Base-by-base conservation (phyloP, 345 rosid genomes). In the Rhizophora apiculata region DNA sequence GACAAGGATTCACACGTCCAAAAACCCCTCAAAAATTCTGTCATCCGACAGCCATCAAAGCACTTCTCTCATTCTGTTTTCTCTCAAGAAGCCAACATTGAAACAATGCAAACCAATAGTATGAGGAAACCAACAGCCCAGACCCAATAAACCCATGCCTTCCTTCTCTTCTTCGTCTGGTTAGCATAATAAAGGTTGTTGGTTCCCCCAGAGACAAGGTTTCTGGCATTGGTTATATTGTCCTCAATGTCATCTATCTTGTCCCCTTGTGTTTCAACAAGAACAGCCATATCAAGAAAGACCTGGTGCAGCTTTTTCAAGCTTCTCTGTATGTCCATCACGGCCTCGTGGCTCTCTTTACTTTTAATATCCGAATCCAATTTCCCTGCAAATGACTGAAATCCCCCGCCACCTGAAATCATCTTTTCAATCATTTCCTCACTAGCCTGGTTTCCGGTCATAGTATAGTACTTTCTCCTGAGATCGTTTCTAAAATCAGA, bases 251-350 rank as follows among this genome's bases (percentile, higher is more conserved):
- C 93, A 69, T 86, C 89, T 6, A 94, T 63, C 29, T 82, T 71
- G 74, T 85, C 88, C 26, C 93, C 96, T 63, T 88, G 96, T 32
- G 83, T 72, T 75, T 94, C 95, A 3, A 94, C 93, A 16, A 94
- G 78, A 65, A 87, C 88, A 36, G 92, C 97, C 97, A 91, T 87
- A 58, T 91, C 96, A 34, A 91, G 89, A 72, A 89, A 94, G 68
- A 89, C 90, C 72, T 85, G 88, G 39, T 91, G 95, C 65, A 91
- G 82, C 82, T 78, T 82, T 15, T 80, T 80, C 78, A 94, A 74
- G 83, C 98, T 94, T 70, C 76, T 80, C 72, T 80, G 89, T 19
- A 89, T 68, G 16, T 88, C 98, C 82, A 86, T 69, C 76, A 84
- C 89, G 2, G 87, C 90, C 32, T 88, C 85, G 43, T 89, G 85